Evolutionary conservation across 2,329 filamentous ascomycete genomes (phyloP).

Genomic region (Talaromyces rugulosus): DNA sequence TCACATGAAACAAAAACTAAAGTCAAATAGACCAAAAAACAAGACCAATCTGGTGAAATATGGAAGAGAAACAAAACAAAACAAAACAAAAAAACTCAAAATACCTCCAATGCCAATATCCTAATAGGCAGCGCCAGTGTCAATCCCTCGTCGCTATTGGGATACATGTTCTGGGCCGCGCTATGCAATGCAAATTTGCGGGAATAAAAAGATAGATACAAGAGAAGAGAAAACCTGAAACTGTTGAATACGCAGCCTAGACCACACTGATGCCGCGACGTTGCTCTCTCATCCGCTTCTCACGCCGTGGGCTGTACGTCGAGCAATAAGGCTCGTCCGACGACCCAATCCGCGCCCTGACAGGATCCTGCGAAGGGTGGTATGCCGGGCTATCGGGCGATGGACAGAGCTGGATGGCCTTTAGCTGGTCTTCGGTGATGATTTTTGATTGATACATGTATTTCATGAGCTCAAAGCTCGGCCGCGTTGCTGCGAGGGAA

Average conservation of each 20-base stretch:
- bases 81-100: background rate
- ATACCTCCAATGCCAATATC: background rate
- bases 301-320: constrained; percentile 35
- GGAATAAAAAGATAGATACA: background rate
- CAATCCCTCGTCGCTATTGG: background rate
- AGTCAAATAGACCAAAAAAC: background rate
- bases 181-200: background rate
- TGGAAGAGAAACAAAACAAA: background rate
- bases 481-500: constrained; percentile 35
- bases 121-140: background rate
- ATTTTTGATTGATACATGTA: constrained; percentile 40
- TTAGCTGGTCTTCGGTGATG: constrained; percentile 42
- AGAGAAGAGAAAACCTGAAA: background rate
- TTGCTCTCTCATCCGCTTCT: constrained; percentile 34
- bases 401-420: constrained; percentile 38
- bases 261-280: constrained; percentile 30
- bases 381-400: constrained; percentile 33
- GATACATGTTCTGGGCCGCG: background rate
- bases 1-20: background rate
- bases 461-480: constrained; percentile 43
- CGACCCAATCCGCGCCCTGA: constrained; percentile 33
- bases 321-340: constrained; percentile 38
- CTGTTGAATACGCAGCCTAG: constrained; percentile 12
- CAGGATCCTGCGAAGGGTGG: constrained; percentile 32
- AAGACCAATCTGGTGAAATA: background rate